Percentiles rank a stretch among this genome's conserved stretches.
Conservation (phyloP, 2,329 filamentous ascomycete species). For the Sarocladium kiliense region DNA sequence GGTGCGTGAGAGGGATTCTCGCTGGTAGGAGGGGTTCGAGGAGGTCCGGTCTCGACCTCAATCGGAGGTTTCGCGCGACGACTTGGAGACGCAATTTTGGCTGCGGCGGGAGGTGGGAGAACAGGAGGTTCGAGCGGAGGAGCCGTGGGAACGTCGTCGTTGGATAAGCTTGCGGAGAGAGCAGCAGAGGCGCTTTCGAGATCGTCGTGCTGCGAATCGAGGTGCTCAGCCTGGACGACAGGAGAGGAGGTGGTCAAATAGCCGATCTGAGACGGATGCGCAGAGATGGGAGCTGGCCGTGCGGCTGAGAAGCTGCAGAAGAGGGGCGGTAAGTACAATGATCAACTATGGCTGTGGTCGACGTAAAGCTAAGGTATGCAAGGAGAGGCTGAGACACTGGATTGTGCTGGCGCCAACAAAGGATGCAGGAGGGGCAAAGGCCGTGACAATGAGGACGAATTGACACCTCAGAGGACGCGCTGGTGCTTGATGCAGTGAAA, state of each 20-base stretch:
- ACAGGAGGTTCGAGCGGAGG: conserved; percentile 21
- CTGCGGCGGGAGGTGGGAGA: conserved; percentile 23
- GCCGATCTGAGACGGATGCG: conserved; percentile 60
- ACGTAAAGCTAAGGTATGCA: conserved; percentile 9
- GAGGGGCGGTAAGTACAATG: conserved; percentile 6
- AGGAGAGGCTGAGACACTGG: conserved; percentile 9
- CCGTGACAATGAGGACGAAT: not conserved
- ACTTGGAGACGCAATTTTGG: conserved; percentile 23
- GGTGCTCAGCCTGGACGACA: conserved; percentile 53
- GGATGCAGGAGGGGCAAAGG: not conserved
- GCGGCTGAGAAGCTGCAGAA: conserved; percentile 10
- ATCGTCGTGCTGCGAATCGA: conserved; percentile 22
- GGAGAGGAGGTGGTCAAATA: conserved; percentile 67
- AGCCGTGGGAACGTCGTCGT: conserved; percentile 10
- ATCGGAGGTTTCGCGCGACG: conserved; percentile 22
- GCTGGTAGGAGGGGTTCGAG: conserved; percentile 42
- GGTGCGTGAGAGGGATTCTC: conserved; percentile 36
- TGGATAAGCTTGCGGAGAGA: conserved; percentile 22
- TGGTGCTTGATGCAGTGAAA: not conserved
- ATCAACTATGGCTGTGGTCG: not conserved
- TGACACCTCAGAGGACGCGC: not conserved
- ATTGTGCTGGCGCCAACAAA: not conserved
- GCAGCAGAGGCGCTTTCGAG: conserved; percentile 10
- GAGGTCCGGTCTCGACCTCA: conserved; percentile 28
- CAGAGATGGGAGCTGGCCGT: conserved; percentile 30